Evolutionary conservation across 148 eudicot species (phyloP).

Genomic region (Gaultheria prostrata): DNA sequence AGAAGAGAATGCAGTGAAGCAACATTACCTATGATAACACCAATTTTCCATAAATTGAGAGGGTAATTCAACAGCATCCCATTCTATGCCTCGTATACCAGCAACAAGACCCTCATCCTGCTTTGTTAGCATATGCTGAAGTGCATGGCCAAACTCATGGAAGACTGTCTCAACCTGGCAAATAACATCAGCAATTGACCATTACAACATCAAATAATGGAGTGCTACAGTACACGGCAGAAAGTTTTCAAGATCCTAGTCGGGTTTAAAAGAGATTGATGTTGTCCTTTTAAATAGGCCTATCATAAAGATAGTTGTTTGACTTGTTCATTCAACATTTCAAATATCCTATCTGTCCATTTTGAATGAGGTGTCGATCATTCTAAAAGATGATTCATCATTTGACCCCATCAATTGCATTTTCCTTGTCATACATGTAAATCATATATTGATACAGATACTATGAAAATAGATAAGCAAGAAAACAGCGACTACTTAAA

Average conservation of each 20-base stretch:
- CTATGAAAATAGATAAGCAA: too few relatives aligned
- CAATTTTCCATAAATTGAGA: slow-evolving; percentile 99
- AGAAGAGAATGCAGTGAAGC: neutral
- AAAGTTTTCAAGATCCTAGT: neutral
- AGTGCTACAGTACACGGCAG: neutral
- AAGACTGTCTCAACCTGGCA: slow-evolving; percentile 94
- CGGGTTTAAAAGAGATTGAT: neutral
- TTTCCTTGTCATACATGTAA: neutral
- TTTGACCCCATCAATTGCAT: slow-evolving; percentile 6
- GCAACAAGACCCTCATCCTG: slow-evolving; percentile 98
- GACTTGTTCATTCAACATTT: neutral
- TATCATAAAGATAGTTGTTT: slow-evolving; percentile 1
- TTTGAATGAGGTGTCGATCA: neutral
- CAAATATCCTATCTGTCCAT: neutral
- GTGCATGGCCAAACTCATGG: slow-evolving; percentile 99
- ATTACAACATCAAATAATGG: neutral
- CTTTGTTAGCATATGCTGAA: slow-evolving; percentile 97
- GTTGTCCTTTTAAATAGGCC: neutral
- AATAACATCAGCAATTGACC: neutral
- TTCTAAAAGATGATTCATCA: neutral
- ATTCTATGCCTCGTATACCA: slow-evolving; percentile 93
- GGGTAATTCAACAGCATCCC: slow-evolving; percentile 99
- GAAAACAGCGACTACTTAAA: neutral
- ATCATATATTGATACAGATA: neutral
- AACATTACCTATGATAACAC: slow-evolving; percentile 89